phyloP scores from a whole-genome alignment of 805 yeast species.

The Metschnikowia amazonensis region DNA sequence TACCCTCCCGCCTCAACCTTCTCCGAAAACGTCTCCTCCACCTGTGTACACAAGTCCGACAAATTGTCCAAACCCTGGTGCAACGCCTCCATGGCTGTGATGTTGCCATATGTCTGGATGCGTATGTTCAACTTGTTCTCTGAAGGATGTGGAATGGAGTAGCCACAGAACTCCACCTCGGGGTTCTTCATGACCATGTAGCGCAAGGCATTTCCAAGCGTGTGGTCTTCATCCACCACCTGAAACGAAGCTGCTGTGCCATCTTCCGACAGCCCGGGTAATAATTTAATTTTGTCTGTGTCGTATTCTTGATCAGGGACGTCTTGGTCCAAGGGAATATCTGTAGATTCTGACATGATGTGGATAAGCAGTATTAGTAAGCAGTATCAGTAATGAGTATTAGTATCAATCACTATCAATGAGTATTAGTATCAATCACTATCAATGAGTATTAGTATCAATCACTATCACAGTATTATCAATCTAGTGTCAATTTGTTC shows the following conservation, averaged over 20 bases:
- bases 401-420: no score
- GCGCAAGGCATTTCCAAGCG: conserved; percentile 89
- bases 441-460: no score
- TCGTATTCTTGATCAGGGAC: conserved; percentile 40
- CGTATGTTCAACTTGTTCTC: conserved; percentile 85
- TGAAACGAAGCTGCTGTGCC: conserved; percentile 95
- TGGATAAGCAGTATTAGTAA: no score
- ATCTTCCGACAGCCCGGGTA: conserved; percentile 89
- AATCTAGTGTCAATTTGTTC: no score
- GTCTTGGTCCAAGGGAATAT: conserved; percentile 23
- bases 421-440: no score
- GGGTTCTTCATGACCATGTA: conserved; percentile 96
- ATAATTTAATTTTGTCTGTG: conserved; percentile 55
- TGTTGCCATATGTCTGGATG: conserved; percentile 85
- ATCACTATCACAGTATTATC: no score
- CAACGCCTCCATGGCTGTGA: conserved; percentile 88
- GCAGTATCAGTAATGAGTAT: no score
- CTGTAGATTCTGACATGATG: conserved; percentile 19
- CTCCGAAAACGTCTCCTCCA: conserved; percentile 75
- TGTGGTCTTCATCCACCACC: conserved; percentile 90
- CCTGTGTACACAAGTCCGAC: conserved; percentile 73
- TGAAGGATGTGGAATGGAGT: conserved; percentile 97
- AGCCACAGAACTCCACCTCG: conserved; percentile 97
- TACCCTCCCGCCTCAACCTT: conserved; percentile 57
- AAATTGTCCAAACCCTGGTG: conserved; percentile 88